phyloP scores from a whole-genome alignment of 2,329 filamentous ascomycete species.

The Diplodia corticola region DNA sequence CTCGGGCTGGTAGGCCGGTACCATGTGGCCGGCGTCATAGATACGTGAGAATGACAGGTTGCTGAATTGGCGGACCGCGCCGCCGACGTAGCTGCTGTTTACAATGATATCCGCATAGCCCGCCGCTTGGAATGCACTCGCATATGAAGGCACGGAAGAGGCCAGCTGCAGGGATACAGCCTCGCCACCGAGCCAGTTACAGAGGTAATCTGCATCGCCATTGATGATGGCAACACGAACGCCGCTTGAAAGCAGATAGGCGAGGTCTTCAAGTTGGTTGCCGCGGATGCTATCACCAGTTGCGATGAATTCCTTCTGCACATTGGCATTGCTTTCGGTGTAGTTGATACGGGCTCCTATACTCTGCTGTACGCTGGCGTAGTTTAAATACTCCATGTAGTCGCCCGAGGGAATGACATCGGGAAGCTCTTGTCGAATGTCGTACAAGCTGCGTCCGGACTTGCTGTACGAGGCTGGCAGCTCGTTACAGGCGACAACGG shows the following conservation, averaged over 20 bases:
- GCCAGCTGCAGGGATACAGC: constrained; percentile 63
- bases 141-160: constrained; percentile 45
- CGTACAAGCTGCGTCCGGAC: constrained; percentile 44
- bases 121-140: constrained; percentile 59
- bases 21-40: constrained; percentile 55
- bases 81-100: constrained; percentile 67
- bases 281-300: constrained; percentile 50
- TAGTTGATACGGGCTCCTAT: constrained; percentile 55
- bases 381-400: constrained; percentile 55
- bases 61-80: constrained; percentile 73
- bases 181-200: constrained; percentile 72
- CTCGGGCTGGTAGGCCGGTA: constrained; percentile 50
- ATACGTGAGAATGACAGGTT: constrained; percentile 59
- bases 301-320: constrained; percentile 33
- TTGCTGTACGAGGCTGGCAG: constrained; percentile 10
- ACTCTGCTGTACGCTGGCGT: constrained; percentile 47
- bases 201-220: constrained; percentile 59
- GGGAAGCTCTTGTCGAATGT: constrained; percentile 44
- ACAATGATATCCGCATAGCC: constrained; percentile 73
- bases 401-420: constrained; percentile 42
- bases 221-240: constrained; percentile 68
- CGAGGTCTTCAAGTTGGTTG: constrained; percentile 43
- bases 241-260: constrained; percentile 43
- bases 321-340: constrained; percentile 44
- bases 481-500: constrained; percentile 28